phyloP scores from a whole-genome alignment of 495 filamentous ascomycete genomes.

The Trichoderma erinaceum region DNA sequence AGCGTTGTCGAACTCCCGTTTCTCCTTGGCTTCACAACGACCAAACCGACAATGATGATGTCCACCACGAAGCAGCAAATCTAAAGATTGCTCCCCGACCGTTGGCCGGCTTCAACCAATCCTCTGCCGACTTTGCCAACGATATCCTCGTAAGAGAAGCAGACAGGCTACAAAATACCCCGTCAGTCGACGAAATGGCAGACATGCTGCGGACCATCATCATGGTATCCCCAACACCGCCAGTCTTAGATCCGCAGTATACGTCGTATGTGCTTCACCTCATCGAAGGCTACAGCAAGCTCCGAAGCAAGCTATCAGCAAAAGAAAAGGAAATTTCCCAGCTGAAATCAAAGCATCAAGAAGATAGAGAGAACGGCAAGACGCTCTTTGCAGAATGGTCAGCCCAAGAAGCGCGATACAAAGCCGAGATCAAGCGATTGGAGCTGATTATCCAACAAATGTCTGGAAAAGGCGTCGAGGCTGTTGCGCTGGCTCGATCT shows the following conservation, averaged over 20 bases:
- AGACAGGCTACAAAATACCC: slow-evolving; percentile 32
- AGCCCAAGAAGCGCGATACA: slow-evolving; percentile 35
- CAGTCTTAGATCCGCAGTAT: slow-evolving; percentile 32
- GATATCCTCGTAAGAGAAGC: slow-evolving; percentile 8
- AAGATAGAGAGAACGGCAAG: slow-evolving; percentile 35
- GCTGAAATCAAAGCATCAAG: slow-evolving; percentile 29
- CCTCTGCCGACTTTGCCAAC: background rate
- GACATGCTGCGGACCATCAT: slow-evolving; percentile 34
- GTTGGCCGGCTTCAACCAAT: background rate
- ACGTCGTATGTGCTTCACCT: slow-evolving; percentile 37
- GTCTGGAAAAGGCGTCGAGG: slow-evolving; percentile 41
- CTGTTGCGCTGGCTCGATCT: slow-evolving; percentile 39
- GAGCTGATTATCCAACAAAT: slow-evolving; percentile 42
- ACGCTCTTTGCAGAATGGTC: slow-evolving; percentile 38
- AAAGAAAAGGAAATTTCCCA: slow-evolving; percentile 24
- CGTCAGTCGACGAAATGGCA: slow-evolving; percentile 37
- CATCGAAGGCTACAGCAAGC: slow-evolving; percentile 33
- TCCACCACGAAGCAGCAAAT: background rate
- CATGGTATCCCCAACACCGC: slow-evolving; percentile 27
- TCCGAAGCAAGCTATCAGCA: slow-evolving; percentile 20
- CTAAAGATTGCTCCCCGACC: background rate
- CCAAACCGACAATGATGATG: background rate
- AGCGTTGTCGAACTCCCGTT: slow-evolving; percentile 2
- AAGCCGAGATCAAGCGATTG: slow-evolving; percentile 42
- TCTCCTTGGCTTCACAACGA: background rate